Evolutionary conservation across 805 yeast genomes (phyloP).

Genomic region (Lipomyces starkeyi): DNA sequence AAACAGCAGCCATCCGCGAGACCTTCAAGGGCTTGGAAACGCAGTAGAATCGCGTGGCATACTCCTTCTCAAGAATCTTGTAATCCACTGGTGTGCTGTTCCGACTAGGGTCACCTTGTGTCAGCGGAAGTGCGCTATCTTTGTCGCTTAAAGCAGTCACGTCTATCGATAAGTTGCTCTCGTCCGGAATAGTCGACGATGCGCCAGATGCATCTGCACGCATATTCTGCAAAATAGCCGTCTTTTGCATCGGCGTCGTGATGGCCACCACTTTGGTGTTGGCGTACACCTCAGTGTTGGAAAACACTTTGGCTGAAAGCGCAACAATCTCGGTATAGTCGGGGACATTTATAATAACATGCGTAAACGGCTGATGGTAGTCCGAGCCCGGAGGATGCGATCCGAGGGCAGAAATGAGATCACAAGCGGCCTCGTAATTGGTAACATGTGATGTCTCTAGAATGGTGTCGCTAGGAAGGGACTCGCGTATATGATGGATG

Average conservation of each 20-base stretch:
- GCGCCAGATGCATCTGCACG: slow-evolving; percentile 24
- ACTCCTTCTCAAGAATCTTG: slow-evolving; percentile 22
- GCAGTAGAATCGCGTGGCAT: slow-evolving; percentile 29
- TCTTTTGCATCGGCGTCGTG: slow-evolving; percentile 39
- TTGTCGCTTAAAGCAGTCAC: too few species aligned
- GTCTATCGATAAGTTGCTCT: background rate
- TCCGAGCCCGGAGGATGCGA: slow-evolving; percentile 4
- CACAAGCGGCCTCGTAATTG: slow-evolving; percentile 26
- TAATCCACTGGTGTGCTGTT: slow-evolving; percentile 20
- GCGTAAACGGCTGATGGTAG: slow-evolving; percentile 39
- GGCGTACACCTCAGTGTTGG: slow-evolving; percentile 26
- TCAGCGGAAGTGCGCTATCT: background rate
- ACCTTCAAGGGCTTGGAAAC: slow-evolving; percentile 37
- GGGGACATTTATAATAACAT: slow-evolving; percentile 42
- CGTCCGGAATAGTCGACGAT: slow-evolving; percentile 12
- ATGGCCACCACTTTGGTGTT: slow-evolving; percentile 34
- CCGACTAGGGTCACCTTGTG: background rate
- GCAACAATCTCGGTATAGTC: slow-evolving; percentile 36
- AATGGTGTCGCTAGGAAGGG: slow-evolving; percentile 28
- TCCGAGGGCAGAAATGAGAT: slow-evolving; percentile 18
- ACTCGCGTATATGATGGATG: slow-evolving; percentile 42
- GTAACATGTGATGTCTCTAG: slow-evolving; percentile 32
- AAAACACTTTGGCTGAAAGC: slow-evolving; percentile 28
- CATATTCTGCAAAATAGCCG: slow-evolving; percentile 38
- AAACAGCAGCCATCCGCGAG: slow-evolving; percentile 25